Evolutionary conservation across 2,329 filamentous ascomycete genomes (phyloP).

Genomic region (Mycogone perniciosa): DNA sequence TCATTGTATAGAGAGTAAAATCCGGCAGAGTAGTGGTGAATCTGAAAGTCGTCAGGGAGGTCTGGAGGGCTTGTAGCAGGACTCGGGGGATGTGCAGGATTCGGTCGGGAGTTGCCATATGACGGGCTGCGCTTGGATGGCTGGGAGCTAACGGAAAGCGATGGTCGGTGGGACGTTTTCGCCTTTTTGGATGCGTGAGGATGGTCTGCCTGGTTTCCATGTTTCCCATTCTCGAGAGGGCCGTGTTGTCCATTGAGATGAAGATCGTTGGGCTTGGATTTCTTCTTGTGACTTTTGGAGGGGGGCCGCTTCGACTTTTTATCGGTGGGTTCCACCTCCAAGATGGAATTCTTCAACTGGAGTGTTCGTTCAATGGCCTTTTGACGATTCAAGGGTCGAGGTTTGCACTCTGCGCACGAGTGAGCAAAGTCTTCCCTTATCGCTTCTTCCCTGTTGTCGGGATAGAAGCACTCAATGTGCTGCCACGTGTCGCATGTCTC

Average conservation of each 20-base stretch:
- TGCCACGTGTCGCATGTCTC: conserved; percentile 97
- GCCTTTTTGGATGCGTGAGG: conserved; percentile 65
- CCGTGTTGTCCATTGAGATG: conserved; percentile 61
- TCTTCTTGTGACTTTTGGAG: conserved; percentile 84
- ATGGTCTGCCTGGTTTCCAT: conserved; percentile 37
- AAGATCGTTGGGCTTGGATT: conserved; percentile 63
- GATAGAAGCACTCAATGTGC: conserved; percentile 95
- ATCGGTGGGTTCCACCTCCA: conserved; percentile 47
- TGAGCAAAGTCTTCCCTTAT: conserved; percentile 68
- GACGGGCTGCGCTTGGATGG: conserved; percentile 59
- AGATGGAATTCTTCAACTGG: conserved; percentile 43
- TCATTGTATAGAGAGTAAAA: conserved; percentile 70
- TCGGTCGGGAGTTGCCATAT: conserved; percentile 54
- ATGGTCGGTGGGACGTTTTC: conserved; percentile 75
- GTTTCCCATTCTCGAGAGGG: conserved; percentile 49
- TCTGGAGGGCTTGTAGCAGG: conserved; percentile 70
- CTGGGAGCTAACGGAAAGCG: conserved; percentile 67
- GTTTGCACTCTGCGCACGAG: conserved; percentile 83
- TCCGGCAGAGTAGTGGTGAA: conserved; percentile 65
- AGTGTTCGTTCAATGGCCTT: conserved; percentile 67
- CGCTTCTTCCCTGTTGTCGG: conserved; percentile 63
- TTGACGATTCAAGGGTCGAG: conserved; percentile 65
- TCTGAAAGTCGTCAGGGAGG: conserved; percentile 53
- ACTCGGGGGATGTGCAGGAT: conserved; percentile 59
- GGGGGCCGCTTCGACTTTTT: conserved; percentile 68